Base-by-base conservation (phyloP, 768 basidiomycete species). In the Piloderma croceum region DNA sequence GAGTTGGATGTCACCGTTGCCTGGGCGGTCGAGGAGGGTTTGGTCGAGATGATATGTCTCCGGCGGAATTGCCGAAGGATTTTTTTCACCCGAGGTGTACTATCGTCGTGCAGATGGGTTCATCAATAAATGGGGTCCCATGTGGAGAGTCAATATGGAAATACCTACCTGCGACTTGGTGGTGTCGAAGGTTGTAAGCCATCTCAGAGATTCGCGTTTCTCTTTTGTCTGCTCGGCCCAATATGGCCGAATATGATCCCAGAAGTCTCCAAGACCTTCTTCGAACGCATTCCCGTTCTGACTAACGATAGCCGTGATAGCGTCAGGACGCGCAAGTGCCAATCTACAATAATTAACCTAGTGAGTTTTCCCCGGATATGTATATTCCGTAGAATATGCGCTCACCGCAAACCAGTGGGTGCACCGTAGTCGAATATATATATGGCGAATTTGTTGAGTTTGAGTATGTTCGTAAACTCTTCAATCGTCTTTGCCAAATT, bases 371-470 rank as follows among this genome's bases (percentile, higher is more conserved):
- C 13, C 9, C 22, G 12, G 36, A 6, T 15, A 36, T 17, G 27
- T 15, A 10, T 18, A 10, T n/a, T 31, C 29, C 17, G 6, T 34
- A 33, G 4, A 23, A 25, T n/a, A 34, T 20, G 27, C 6, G 38
- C 55, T 21, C 13, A 60, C 67, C 49, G 53, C 19, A 59, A 47
- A 2, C 53, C 60, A 12, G 55, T 59, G 3, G 66, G 65, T 7
- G 66, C 64, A 27, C 73, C 74, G 40, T 74, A 75, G 45, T 74
- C 73, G 43, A 75, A 75, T 24, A 70, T 59, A 49, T 76, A 76
- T 5, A 71, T 50, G 1, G 63, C 63, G 40, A 68, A 72, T 25
- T 59, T 61, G n/a, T 41, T 48, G 42, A 75, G 50, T 6, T 47
- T 40, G 3, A 75, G 55, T 2, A 57, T 58, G 35, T 71, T 62